phyloP scores from a whole-genome alignment of 2,329 filamentous ascomycete genomes.

The Aspergillus novofumigatus region DNA sequence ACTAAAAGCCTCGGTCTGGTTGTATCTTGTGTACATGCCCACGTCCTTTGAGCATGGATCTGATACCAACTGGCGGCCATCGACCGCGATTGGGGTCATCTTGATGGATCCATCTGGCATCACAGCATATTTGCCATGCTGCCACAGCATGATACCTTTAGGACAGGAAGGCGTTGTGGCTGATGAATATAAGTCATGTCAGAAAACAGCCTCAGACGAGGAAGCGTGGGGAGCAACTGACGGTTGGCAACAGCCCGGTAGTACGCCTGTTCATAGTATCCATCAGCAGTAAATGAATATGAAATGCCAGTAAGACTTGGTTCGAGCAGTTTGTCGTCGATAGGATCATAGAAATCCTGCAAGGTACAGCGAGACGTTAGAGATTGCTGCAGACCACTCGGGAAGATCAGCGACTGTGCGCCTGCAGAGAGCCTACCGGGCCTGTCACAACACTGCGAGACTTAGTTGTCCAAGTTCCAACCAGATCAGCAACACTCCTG shows the following conservation, averaged over 20 bases:
- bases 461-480: constrained; percentile 71
- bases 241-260: constrained; percentile 67
- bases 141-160: constrained; percentile 65
- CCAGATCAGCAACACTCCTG: constrained; percentile 47
- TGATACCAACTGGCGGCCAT: constrained; percentile 64
- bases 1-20: constrained; percentile 60
- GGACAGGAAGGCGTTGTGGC: constrained; percentile 59
- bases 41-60: constrained; percentile 57
- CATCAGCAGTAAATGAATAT: constrained; percentile 67
- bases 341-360: constrained; percentile 66
- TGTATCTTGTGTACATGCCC: constrained; percentile 62
- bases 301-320: constrained; percentile 65
- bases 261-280: constrained; percentile 65
- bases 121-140: constrained; percentile 62
- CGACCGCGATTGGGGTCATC: constrained; percentile 59
- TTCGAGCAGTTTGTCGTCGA: constrained; percentile 62
- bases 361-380: constrained; percentile 5
- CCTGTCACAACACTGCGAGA: constrained; percentile 66
- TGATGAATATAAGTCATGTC: constrained; percentile 25
- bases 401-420: constrained; percentile 1
- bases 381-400: background rate
- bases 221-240: constrained; percentile 37
- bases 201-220: constrained; percentile 7
- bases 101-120: constrained; percentile 55
- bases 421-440: constrained; percentile 48